Percentiles rank a stretch among this genome's conserved stretches.
Evolutionary conservation across 371 early-diverging fungal species (phyloP).

Genomic region (Actinomortierella wolfii): DNA sequence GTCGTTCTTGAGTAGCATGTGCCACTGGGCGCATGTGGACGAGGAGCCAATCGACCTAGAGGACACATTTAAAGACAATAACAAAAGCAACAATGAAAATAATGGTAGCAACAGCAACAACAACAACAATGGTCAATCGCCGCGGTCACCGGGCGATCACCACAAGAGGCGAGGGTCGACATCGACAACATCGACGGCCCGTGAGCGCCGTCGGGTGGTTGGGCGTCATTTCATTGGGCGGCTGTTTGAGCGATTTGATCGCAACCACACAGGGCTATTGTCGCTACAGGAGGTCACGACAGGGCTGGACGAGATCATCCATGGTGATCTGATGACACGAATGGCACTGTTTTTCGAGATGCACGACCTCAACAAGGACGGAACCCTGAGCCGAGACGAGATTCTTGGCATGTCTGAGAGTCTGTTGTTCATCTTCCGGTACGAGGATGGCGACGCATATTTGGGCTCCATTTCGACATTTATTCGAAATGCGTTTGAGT

Average conservation of each 20-base stretch:
- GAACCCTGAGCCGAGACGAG: conserved; percentile 78
- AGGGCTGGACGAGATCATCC: conserved; percentile 79
- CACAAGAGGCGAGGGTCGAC: conserved; percentile 39
- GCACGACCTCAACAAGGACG: conserved; percentile 81
- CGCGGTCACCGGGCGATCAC: conserved; percentile 3
- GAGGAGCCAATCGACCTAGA: conserved; percentile 33
- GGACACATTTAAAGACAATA: conserved; percentile 3
- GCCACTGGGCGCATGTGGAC: conserved; percentile 61
- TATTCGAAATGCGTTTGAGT: conserved; percentile 70
- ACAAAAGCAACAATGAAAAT: not conserved
- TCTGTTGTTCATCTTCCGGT: conserved; percentile 78
- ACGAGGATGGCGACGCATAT: conserved; percentile 63
- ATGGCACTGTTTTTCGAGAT: conserved; percentile 85
- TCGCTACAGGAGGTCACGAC: conserved; percentile 81
- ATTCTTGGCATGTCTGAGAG: conserved; percentile 89
- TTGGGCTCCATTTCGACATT: conserved; percentile 74
- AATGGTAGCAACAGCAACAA: conserved; percentile 4
- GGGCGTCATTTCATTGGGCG: conserved; percentile 54
- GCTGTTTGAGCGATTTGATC: conserved; percentile 64
- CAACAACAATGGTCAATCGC: not conserved
- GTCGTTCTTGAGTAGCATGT: conserved; percentile 59
- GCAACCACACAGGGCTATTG: conserved; percentile 59
- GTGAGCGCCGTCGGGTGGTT: conserved; percentile 36
- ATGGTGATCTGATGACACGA: conserved; percentile 78
- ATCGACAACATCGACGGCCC: conserved; percentile 32